Evolutionary conservation across 768 basidiomycete species (phyloP).

Genomic region (Kwoniella sp.): DNA sequence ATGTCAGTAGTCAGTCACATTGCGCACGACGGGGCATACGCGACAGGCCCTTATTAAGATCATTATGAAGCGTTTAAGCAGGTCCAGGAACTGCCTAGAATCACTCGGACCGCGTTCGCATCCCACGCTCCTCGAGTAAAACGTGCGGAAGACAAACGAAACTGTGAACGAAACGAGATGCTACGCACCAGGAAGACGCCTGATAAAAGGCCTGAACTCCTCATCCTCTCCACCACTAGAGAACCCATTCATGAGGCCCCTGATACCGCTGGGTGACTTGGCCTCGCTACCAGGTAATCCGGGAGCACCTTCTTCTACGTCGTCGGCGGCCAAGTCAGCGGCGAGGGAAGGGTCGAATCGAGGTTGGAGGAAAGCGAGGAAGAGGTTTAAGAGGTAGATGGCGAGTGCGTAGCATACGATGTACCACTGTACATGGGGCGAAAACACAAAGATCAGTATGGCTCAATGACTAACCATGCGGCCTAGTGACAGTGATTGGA

Average conservation of each 20-base stretch:
- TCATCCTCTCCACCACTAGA: constrained; percentile 67
- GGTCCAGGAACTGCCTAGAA: too few species aligned
- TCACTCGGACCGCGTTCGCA: too few species aligned
- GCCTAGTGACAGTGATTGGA: neutral
- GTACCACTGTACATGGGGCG: constrained; percentile 27
- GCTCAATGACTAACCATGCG: neutral
- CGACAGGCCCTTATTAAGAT: too few species aligned
- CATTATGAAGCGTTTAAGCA: too few species aligned
- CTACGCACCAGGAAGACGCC: constrained; percentile 69
- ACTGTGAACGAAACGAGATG: too few species aligned
- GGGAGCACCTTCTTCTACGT: constrained; percentile 88
- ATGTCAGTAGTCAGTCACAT: too few species aligned
- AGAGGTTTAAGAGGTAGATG: constrained; percentile 92
- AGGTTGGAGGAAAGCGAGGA: constrained; percentile 96
- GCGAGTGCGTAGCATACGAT: constrained; percentile 72
- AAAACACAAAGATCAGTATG: neutral
- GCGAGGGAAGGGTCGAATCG: constrained; percentile 96
- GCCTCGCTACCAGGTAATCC: constrained; percentile 55
- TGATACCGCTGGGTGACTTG: constrained; percentile 39
- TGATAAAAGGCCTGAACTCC: constrained; percentile 95
- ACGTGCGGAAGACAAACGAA: too few species aligned
- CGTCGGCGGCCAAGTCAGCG: constrained; percentile 88
- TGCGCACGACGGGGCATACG: too few species aligned
- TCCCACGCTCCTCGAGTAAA: too few species aligned
- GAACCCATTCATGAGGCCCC: constrained; percentile 53